phyloP scores from a whole-genome alignment of 2,329 filamentous ascomycete species.

The Aspergillus thermomutatus region DNA sequence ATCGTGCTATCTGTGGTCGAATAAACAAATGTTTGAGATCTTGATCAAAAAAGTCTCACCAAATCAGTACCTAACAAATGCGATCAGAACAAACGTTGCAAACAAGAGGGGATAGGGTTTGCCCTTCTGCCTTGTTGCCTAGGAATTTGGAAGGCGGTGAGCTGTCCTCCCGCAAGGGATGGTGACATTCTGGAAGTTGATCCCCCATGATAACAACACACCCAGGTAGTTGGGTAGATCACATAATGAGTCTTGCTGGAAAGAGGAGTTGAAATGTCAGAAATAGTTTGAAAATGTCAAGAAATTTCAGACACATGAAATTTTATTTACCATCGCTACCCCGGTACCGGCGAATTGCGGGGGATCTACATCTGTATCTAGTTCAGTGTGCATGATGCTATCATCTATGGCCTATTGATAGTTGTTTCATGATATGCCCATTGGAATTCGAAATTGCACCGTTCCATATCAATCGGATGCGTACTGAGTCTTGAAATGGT shows the following conservation, averaged over 20 bases:
- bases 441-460: background rate
- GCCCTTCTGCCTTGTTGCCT: slow-evolving; percentile 6
- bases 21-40: slow-evolving; percentile 2
- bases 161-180: background rate
- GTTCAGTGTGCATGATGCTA: background rate
- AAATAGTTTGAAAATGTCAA: too few relatives aligned
- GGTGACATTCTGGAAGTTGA: background rate
- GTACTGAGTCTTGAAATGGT: too few relatives aligned
- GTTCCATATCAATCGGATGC: too few relatives aligned
- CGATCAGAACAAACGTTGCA: slow-evolving; percentile 25
- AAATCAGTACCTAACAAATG: background rate
- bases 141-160: background rate
- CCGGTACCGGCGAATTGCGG: background rate
- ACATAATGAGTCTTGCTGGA: background rate
- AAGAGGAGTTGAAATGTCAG: too few relatives aligned
- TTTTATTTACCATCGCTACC: background rate
- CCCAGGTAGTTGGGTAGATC: too few relatives aligned
- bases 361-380: background rate
- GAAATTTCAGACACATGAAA: too few relatives aligned
- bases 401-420: background rate
- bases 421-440: background rate
- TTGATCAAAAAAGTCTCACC: background rate
- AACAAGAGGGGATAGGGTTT: slow-evolving; percentile 23
- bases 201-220: too few relatives aligned
- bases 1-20: slow-evolving; percentile 33